phyloP scores from a whole-genome alignment of 768 basidiomycete genomes.

The Imleria badia region DNA sequence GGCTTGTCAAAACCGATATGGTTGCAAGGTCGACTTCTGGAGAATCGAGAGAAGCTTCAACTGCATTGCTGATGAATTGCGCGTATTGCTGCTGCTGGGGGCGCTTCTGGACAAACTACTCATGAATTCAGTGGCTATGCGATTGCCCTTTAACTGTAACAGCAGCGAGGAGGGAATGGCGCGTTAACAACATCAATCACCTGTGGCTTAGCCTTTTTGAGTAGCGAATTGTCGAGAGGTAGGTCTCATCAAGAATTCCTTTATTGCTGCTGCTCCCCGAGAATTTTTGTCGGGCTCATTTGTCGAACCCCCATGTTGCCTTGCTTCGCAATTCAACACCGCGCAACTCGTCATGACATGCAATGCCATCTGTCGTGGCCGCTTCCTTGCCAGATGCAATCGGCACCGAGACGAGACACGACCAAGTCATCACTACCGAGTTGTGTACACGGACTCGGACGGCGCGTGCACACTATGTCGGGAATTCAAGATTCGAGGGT shows the following conservation, averaged over 20 bases:
- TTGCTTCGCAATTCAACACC: neutral
- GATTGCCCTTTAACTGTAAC: no score
- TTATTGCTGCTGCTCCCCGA: neutral
- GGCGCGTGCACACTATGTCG: constrained; percentile 30
- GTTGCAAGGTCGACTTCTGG: no score
- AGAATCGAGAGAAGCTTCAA: no score
- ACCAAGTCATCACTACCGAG: constrained; percentile 18
- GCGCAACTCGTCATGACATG: constrained; percentile 1
- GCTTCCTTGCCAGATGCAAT: neutral
- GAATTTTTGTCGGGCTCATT: neutral
- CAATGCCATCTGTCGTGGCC: neutral
- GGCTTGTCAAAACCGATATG: no score
- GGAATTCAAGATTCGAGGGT: no score
- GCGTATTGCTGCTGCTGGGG: no score
- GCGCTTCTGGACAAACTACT: no score
- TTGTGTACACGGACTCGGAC: constrained; percentile 36
- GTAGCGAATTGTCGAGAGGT: neutral
- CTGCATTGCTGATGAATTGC: no score
- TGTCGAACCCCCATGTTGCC: neutral
- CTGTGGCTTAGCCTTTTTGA: neutral
- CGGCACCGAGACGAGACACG: neutral
- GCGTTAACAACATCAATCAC: neutral
- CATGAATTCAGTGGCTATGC: no score
- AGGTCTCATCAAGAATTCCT: neutral
- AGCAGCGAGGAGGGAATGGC: no score